Base-by-base conservation (phyloP, 768 basidiomycete genomes). In the Collybia sp. region DNA sequence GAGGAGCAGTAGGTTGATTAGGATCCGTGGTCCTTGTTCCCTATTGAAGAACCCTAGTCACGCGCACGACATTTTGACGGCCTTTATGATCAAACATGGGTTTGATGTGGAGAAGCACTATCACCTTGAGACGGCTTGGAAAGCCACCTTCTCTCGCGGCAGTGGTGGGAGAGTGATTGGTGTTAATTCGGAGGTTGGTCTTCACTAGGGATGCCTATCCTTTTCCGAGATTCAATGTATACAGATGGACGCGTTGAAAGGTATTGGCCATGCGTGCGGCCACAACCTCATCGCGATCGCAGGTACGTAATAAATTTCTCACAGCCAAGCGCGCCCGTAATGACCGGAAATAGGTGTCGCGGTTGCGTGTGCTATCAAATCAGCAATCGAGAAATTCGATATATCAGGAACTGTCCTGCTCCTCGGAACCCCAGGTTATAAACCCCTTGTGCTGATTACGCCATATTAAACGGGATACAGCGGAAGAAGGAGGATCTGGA, bases 211-310 rank as follows among this genome's bases (percentile, higher is more conserved):
- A 12, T 16, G 31, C 8, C 12, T 17, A 16, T 44, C 33, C 8
- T 6, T 18, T 36, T 5, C 25, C 8, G 25, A 1, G 12, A 2
- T 18, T n/a, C 30, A 1, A 40, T 6, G 58, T 44, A 12, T 36
- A 30, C 42, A 78, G 76, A 82, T 83, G 81, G 81, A 83, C 45
- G 83, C 83, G 1, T 66, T 85, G 25, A 67, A 67, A 46, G 72
- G 76, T 0, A 69, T 83, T 33, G 80, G 85, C 0, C 85, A 87
- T 52, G 85, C 83, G 1, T 91, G 88, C 55, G 88, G 88, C 2
- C 88, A 92, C 58, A 91, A 91, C 54, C 68, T 92, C 40, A 91
- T 92, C 43, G 88, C 84, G 1, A 85, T 90, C 18, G 65, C 70
- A n/a, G 71, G 70, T 64, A 49, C 15, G 54, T 34, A 13, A n/a